A percentile compares a stretch with the other conserved stretches of the same genome.
These are phyloP conservation scores for Clitoria ternatea DNA, from an alignment of 306 rosid species.

Conservation along the genomic window DNA sequence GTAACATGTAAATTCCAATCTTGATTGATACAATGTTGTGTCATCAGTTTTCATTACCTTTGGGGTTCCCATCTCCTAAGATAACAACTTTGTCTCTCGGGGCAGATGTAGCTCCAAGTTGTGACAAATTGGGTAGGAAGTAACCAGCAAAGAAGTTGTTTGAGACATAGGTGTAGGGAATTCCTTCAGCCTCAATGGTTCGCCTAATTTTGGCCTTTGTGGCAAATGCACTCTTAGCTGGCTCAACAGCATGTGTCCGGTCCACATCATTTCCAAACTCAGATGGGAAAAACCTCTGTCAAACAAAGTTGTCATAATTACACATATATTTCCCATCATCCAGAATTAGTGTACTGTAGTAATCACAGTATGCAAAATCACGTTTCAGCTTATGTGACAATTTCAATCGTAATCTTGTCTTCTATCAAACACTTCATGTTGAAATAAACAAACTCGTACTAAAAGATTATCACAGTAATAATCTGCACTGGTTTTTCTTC, in stretches of 20 bases:
- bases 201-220: constrained; percentile 31
- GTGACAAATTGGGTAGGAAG: constrained; percentile 31
- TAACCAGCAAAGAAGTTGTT: constrained; percentile 34
- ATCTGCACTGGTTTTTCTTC: no score
- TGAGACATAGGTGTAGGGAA: constrained; percentile 35
- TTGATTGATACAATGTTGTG: neutral
- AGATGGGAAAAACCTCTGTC: constrained; percentile 47
- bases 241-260: constrained; percentile 32
- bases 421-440: neutral
- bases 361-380: neutral
- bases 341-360: neutral
- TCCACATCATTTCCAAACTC: constrained; percentile 51
- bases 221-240: constrained; percentile 26
- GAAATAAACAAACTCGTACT: no score
- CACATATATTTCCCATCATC: neutral
- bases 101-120: constrained; percentile 24
- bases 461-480: no score
- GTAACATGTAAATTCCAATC: neutral
- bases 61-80: constrained; percentile 50
- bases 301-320: neutral
- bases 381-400: neutral
- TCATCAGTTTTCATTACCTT: constrained; percentile 25
- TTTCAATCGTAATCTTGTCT: neutral
- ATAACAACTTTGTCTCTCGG: constrained; percentile 44
- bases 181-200: constrained; percentile 37